These are phyloP conservation scores for Backusella parvicylindrica DNA, from an alignment of 192 early-diverging fungal species.

Conservation along the genomic window DNA sequence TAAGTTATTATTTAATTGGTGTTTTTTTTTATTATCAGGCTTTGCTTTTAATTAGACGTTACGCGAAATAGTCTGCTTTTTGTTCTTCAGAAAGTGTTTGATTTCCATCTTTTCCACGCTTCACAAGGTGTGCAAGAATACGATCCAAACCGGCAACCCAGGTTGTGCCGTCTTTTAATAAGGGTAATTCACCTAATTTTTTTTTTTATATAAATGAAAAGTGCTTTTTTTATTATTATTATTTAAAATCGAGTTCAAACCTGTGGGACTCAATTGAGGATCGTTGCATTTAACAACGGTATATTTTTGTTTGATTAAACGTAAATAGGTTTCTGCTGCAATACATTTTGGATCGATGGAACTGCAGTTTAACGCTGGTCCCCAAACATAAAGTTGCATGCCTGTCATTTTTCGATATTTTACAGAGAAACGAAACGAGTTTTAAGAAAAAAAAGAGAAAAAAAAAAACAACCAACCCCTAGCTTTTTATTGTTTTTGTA, in stretches of 20 bases:
- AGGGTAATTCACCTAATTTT: slow-evolving; percentile 62
- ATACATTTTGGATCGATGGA: slow-evolving; percentile 76
- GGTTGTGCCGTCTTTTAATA: slow-evolving; percentile 56
- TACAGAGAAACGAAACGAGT: too few species aligned
- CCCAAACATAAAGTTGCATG: slow-evolving; percentile 71
- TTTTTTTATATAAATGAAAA: not conserved
- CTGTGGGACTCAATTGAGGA: slow-evolving; percentile 61
- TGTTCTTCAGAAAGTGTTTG: slow-evolving; percentile 41
- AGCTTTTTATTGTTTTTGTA: too few species aligned
- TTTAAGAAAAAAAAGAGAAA: not conserved
- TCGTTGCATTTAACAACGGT: slow-evolving; percentile 57
- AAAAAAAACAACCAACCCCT: not conserved
- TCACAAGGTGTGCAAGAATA: slow-evolving; percentile 44
- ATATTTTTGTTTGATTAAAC: slow-evolving; percentile 50
- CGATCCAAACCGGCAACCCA: slow-evolving; percentile 52
- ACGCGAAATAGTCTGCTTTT: slow-evolving; percentile 52
- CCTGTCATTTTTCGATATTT: not conserved
- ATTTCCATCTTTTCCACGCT: slow-evolving; percentile 44
- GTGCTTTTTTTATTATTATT: not conserved
- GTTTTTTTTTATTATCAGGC: not conserved
- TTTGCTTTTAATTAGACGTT: not conserved
- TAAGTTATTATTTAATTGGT: too few species aligned
- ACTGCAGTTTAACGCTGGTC: slow-evolving; percentile 54
- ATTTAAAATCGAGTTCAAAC: slow-evolving; percentile 23
- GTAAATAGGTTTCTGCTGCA: slow-evolving; percentile 60